Percentiles rank a stretch among this genome's conserved stretches.
Evolutionary conservation across 371 early-diverging fungal genomes (phyloP).

Genomic region (Lichtheimia hyalospora): DNA sequence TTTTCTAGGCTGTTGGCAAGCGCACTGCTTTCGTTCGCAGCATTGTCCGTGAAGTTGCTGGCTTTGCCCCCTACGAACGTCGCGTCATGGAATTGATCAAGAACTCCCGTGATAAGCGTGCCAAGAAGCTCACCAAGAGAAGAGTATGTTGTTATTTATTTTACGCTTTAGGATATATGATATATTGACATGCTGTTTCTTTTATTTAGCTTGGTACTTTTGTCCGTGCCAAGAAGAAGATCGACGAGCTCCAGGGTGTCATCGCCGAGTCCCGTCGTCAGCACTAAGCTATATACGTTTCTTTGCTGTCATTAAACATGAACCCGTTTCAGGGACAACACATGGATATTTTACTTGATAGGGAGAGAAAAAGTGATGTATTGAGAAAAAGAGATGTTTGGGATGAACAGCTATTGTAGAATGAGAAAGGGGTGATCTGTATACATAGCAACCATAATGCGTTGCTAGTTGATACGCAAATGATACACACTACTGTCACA

Average conservation of each 20-base stretch:
- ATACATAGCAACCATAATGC: too few relatives aligned
- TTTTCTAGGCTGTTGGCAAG: conserved; percentile 69
- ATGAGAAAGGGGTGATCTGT: too few relatives aligned
- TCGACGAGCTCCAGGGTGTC: conserved; percentile 93
- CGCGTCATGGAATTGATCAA: conserved; percentile 99
- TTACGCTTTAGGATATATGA: background rate
- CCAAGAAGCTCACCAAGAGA: conserved; percentile 97
- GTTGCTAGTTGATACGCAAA: too few relatives aligned
- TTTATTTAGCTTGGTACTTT: conserved; percentile 87
- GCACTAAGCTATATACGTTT: background rate
- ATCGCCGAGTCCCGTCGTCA: conserved; percentile 95
- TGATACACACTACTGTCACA: too few relatives aligned
- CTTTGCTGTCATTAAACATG: too few relatives aligned
- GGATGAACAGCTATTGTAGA: too few relatives aligned
- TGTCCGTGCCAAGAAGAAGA: conserved; percentile 97
- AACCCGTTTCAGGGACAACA: too few relatives aligned
- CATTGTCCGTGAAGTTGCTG: conserved; percentile 96
- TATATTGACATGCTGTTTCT: background rate
- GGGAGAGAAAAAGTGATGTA: too few relatives aligned
- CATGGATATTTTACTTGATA: too few relatives aligned
- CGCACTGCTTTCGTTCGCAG: conserved; percentile 91
- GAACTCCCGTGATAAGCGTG: conserved; percentile 99
- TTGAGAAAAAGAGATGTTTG: too few relatives aligned
- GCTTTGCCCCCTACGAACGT: conserved; percentile 98
- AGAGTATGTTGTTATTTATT: conserved; percentile 60